phyloP scores from a whole-genome alignment of 768 basidiomycete genomes.

The Baorangia bicolor region DNA sequence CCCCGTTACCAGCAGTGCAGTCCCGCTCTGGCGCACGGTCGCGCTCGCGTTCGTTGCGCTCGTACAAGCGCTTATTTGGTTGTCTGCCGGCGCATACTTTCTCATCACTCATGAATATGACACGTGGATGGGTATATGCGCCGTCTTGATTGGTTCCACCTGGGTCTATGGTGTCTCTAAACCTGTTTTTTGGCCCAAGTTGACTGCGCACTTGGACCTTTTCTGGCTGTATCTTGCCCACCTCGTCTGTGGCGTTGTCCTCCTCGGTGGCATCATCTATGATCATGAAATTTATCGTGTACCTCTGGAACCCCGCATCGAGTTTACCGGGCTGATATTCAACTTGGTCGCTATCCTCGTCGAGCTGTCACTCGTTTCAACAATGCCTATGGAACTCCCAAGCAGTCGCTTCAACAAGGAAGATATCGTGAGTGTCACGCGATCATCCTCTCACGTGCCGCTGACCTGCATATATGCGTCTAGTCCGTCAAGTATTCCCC shows the following conservation, averaged over 20 bases:
- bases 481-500: constrained; percentile 39
- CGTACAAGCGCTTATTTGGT: constrained; percentile 55
- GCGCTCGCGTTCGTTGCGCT: constrained; percentile 58
- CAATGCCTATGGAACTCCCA: constrained; percentile 70
- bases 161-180: constrained; percentile 70
- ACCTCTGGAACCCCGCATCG: constrained; percentile 38
- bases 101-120: constrained; percentile 39
- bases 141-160: constrained; percentile 48
- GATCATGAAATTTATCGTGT: constrained; percentile 44
- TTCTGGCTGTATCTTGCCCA: constrained; percentile 56
- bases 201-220: constrained; percentile 64
- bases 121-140: constrained; percentile 37
- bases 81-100: constrained; percentile 55
- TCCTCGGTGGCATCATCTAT: constrained; percentile 55
- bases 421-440: constrained; percentile 55
- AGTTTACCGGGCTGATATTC: constrained; percentile 26
- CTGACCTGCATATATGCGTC: neutral
- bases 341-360: constrained; percentile 47
- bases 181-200: constrained; percentile 49
- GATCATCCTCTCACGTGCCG: neutral
- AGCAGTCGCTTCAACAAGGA: constrained; percentile 47
- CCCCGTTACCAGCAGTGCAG: neutral
- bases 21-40: constrained; percentile 60
- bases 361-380: constrained; percentile 47
- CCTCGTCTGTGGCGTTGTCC: constrained; percentile 44